These are phyloP conservation scores for Pleurotus ostreatus DNA, from an alignment of 768 basidiomycete genomes.

Conservation along the genomic window DNA sequence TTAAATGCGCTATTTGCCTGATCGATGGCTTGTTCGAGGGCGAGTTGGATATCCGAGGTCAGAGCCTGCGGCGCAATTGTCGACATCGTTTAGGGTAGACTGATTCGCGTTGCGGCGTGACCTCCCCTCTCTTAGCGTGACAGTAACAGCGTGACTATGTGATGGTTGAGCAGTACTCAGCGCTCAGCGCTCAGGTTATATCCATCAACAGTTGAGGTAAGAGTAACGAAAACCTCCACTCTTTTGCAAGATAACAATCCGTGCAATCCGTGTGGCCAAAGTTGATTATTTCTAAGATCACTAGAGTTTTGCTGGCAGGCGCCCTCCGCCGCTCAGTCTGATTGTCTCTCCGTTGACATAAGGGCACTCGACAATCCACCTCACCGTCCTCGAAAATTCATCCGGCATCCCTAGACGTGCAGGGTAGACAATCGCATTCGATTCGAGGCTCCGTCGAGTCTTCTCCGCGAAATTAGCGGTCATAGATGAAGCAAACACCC, in stretches of 20 bases:
- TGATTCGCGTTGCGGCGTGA: conserved; percentile 1
- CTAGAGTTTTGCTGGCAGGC: conserved; percentile 34
- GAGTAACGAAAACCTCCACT: too few species aligned
- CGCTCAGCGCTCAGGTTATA: too few species aligned
- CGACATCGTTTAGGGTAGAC: conserved; percentile 9
- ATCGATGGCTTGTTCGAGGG: conserved; percentile 11
- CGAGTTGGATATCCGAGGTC: conserved; percentile 12
- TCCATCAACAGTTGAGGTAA: too few species aligned
- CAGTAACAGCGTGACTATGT: too few species aligned
- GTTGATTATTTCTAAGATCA: too few species aligned
- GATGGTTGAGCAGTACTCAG: too few species aligned
- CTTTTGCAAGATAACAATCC: too few species aligned
- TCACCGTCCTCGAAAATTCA: conserved; percentile 49
- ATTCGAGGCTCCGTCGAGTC: conserved; percentile 33
- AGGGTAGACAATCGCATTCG: conserved; percentile 38
- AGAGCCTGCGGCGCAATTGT: conserved; percentile 6
- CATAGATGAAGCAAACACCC: conserved; percentile 46
- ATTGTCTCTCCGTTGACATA: conserved; percentile 56
- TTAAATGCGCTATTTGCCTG: conserved; percentile 10
- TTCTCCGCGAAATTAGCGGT: conserved; percentile 32
- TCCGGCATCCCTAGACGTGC: conserved; percentile 41
- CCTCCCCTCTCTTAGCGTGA: background rate
- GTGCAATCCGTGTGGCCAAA: too few species aligned
- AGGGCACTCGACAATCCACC: conserved; percentile 45
- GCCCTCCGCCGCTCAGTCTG: conserved; percentile 40